A percentile compares a stretch with the other conserved stretches of the same genome.
Evolutionary conservation across 805 yeast species (phyloP).

Genomic region (Saccharomycopsis microspora): DNA sequence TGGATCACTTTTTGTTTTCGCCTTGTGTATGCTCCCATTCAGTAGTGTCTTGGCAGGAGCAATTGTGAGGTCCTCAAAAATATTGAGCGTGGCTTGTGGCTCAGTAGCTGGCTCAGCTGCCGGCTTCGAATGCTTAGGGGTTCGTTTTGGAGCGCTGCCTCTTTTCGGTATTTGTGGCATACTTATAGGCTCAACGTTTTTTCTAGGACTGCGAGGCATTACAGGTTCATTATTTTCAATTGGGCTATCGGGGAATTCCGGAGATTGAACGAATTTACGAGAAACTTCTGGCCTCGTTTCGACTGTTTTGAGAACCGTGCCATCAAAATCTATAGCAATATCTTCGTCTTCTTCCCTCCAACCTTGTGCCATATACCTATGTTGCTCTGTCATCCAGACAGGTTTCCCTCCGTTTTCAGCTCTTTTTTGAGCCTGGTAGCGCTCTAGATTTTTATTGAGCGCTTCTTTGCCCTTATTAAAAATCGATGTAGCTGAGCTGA

Average conservation of each 20-base stretch:
- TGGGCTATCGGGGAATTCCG: not conserved
- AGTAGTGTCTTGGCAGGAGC: not conserved
- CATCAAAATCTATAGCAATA: constrained; percentile 20
- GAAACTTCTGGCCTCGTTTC: not conserved
- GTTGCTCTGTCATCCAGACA: constrained; percentile 64
- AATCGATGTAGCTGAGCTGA: constrained; percentile 21
- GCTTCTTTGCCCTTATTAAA: constrained; percentile 23
- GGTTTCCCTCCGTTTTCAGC: constrained; percentile 33
- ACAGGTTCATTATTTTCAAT: not conserved
- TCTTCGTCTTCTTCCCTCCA: constrained; percentile 35
- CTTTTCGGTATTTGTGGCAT: not conserved
- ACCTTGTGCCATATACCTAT: constrained; percentile 28
- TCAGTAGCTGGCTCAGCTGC: constrained; percentile 1
- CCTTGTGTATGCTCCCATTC: not conserved
- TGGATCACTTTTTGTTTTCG: not conserved
- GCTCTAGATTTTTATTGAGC: constrained; percentile 19
- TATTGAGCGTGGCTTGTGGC: constrained; percentile 3
- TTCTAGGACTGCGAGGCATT: not conserved
- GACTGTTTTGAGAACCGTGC: constrained; percentile 4
- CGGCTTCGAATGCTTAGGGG: not conserved
- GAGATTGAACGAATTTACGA: not conserved
- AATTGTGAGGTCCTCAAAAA: constrained; percentile 10
- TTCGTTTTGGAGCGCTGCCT: not conserved
- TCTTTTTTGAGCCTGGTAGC: constrained; percentile 15
- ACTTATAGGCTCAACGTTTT: not conserved